Conservation (phyloP, 352 stramenopile species). For the Phytophthora kernoviae region DNA sequence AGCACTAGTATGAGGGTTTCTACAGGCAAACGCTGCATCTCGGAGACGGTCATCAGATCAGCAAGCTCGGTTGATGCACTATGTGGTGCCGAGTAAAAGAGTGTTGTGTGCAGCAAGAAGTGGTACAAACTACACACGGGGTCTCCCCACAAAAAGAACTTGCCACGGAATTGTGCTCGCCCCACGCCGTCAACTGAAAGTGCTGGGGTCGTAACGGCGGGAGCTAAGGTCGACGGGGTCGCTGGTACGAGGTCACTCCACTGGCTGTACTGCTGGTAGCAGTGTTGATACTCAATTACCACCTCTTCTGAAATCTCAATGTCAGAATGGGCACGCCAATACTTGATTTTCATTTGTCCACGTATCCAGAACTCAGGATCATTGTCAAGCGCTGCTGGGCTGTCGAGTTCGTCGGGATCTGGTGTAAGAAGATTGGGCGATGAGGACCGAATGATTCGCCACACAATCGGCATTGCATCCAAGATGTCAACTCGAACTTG, state of each 20-base stretch:
- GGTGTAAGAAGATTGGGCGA: constrained; percentile 18
- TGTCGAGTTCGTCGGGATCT: constrained; percentile 20
- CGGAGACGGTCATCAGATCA: constrained; percentile 36
- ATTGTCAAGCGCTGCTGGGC: constrained; percentile 8
- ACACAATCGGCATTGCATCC: constrained; percentile 43
- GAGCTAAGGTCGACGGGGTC: constrained; percentile 19
- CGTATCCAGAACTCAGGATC: constrained; percentile 44
- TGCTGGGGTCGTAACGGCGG: constrained; percentile 5
- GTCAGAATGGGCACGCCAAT: constrained; percentile 21
- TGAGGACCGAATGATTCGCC: constrained; percentile 45
- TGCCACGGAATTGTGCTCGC: constrained; percentile 31
- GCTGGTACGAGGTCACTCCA: constrained; percentile 35
- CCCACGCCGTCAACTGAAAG: constrained; percentile 22
- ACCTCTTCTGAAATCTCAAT: constrained; percentile 28
- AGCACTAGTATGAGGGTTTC: constrained; percentile 67
- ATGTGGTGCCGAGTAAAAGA: constrained; percentile 60
- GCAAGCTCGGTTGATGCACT: constrained; percentile 28
- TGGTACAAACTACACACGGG: constrained; percentile 73
- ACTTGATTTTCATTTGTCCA: constrained; percentile 44
- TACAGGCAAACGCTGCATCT: constrained; percentile 56
- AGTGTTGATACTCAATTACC: constrained; percentile 43
- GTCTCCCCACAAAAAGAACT: constrained; percentile 61
- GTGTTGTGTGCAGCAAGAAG: constrained; percentile 59
- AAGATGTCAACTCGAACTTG: constrained; percentile 51
- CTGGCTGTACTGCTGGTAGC: constrained; percentile 29